phyloP scores from a whole-genome alignment of 768 basidiomycete species.

The Agaricus subrufescens region DNA sequence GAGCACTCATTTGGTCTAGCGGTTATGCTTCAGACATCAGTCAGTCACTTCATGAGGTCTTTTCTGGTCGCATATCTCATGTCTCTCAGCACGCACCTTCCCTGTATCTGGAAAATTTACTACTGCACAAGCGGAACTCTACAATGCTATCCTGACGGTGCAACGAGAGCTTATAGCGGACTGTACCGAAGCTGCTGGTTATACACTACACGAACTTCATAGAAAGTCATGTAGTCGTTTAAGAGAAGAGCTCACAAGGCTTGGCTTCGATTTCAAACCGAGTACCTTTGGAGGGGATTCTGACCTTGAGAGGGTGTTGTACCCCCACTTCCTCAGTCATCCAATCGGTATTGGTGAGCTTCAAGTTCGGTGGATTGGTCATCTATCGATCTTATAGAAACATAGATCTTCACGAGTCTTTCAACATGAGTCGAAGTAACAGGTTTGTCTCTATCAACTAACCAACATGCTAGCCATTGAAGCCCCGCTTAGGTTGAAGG shows the following conservation, averaged over 20 bases:
- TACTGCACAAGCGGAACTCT: slow-evolving; percentile 77
- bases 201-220: slow-evolving; percentile 77
- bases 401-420: slow-evolving; percentile 86
- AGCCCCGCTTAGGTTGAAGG: slow-evolving; percentile 47
- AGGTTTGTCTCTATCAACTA: slow-evolving; percentile 18
- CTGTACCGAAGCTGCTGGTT: slow-evolving; percentile 51
- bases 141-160: slow-evolving; percentile 67
- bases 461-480: background rate
- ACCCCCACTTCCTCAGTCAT: slow-evolving; percentile 92
- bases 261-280: slow-evolving; percentile 52
- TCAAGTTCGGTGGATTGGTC: background rate
- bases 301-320: slow-evolving; percentile 71
- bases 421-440: slow-evolving; percentile 49
- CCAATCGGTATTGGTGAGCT: slow-evolving; percentile 82
- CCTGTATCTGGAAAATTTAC: slow-evolving; percentile 83
- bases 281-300: slow-evolving; percentile 34
- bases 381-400: slow-evolving; percentile 5
- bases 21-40: slow-evolving; percentile 96
- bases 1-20: slow-evolving; percentile 30
- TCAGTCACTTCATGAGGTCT: slow-evolving; percentile 25
- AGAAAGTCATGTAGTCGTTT: slow-evolving; percentile 63
- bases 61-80: slow-evolving; percentile 6
- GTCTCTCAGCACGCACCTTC: slow-evolving; percentile 71
- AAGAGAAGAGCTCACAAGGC: slow-evolving; percentile 66
- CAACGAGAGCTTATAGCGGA: slow-evolving; percentile 63